phyloP scores from a whole-genome alignment of 306 rosid genomes.

The Clitoria ternatea region DNA sequence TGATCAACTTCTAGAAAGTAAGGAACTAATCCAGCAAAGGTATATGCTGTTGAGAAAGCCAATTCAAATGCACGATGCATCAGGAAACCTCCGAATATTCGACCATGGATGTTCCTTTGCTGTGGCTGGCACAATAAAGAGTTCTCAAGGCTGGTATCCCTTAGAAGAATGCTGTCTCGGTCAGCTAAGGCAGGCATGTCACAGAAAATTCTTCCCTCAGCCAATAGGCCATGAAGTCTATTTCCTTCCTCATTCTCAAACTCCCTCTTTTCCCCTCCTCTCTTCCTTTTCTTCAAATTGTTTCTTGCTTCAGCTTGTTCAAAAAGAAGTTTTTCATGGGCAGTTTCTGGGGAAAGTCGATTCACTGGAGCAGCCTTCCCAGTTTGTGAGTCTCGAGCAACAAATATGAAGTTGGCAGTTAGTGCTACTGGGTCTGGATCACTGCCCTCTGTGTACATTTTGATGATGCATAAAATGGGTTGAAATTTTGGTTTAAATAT shows the following conservation, averaged over 20 bases:
- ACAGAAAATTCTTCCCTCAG: slow-evolving; percentile 77
- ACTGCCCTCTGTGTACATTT: slow-evolving; percentile 30
- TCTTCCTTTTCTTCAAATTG: slow-evolving; percentile 59
- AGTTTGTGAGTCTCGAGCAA: slow-evolving; percentile 88
- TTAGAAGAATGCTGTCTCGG: slow-evolving; percentile 85
- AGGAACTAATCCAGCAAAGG: slow-evolving; percentile 88
- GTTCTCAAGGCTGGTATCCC: slow-evolving; percentile 76
- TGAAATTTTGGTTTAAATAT: not conserved
- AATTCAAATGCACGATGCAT: slow-evolving; percentile 95
- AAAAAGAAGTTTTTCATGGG: slow-evolving; percentile 54
- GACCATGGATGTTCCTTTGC: slow-evolving; percentile 94
- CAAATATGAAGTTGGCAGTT: slow-evolving; percentile 93
- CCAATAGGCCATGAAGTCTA: slow-evolving; percentile 46
- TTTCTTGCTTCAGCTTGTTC: slow-evolving; percentile 79
- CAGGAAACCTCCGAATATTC: slow-evolving; percentile 93
- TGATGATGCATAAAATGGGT: not conserved
- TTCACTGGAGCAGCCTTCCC: slow-evolving; percentile 92
- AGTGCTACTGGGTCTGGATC: slow-evolving; percentile 55
- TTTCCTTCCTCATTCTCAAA: slow-evolving; percentile 39
- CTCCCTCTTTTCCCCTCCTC: slow-evolving; percentile 49
- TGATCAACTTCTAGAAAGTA: slow-evolving; percentile 93
- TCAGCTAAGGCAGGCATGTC: slow-evolving; percentile 97
- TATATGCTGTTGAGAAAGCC: slow-evolving; percentile 92
- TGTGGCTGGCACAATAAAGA: slow-evolving; percentile 93
- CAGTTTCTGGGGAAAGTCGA: slow-evolving; percentile 72